Evolutionary conservation across 768 basidiomycete genomes (phyloP), one percentile per base, ranked within the genome.

Genomic region (Auriscalpium orientale): DNA sequence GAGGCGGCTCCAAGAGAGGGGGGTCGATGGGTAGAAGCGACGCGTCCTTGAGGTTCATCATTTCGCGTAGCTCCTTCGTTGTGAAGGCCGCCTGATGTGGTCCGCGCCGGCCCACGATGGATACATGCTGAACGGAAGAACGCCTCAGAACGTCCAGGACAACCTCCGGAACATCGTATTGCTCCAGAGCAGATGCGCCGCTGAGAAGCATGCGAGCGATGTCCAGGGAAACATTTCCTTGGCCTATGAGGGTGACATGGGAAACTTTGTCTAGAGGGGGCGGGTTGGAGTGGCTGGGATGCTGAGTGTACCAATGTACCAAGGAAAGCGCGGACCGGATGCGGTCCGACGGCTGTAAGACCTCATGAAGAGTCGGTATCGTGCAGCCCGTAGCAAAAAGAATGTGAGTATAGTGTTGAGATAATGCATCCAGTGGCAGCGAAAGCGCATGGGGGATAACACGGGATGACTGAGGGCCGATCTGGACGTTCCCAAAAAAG

Each of bases 221-320:
- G 64, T 99, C 95, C 36, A 99, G 76, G 8, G 94, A 87, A 55
- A 99, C 95, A 62, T 98, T 98, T 11, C 95, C 95, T 59, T 93
- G 91, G 0, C 97, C 95, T 46, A 98, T 86, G 53, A 99, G 72
- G 1, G 90, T 83, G 33, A 95, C 83, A 62, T 95, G 88, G 2
- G 76, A 66, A 4, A 82, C 70, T 43, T 77, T 78, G 34, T 89
- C 81, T 2, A 93, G 77, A 0, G 84, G 74, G 1, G 87, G 84
- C 0, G 87, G 76, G 0, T 77, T 66, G 0, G 80, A 76, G 10
- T 75, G 73, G 9, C 83, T 83, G 1, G 95, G 95, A 68, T 98
- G 93, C 48, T 81, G 85, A 12, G 95, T 98, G 73, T 99, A 98
- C 95, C 94, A 98, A 62, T 94, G 89, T 1, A 99, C 94, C 45